A percentile compares a stretch with the other conserved stretches of the same genome.
Evolutionary conservation across 2,329 filamentous ascomycete genomes (phyloP).

Genomic region (Botrytis cinerea): DNA sequence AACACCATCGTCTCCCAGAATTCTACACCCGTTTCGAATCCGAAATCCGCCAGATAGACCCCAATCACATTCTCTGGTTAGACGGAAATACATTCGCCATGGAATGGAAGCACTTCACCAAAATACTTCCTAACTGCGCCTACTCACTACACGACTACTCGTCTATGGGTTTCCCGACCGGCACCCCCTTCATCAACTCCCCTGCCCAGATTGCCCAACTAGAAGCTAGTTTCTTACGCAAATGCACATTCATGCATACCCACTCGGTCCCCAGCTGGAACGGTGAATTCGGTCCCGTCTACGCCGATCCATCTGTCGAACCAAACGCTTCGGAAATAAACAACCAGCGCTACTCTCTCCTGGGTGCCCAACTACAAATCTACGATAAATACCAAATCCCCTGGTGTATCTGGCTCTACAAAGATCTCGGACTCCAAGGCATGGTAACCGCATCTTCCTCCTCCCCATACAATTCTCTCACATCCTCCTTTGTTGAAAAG

Average conservation of each 20-base stretch:
- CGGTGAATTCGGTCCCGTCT: conserved; percentile 53
- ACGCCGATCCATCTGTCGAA: conserved; percentile 38
- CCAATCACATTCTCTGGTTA: conserved; percentile 52
- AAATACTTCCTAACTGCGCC: conserved; percentile 50
- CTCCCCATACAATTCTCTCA: conserved; percentile 52
- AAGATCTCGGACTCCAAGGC: conserved; percentile 58
- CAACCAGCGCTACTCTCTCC: conserved; percentile 48
- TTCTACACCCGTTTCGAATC: conserved; percentile 48
- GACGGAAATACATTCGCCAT: conserved; percentile 58
- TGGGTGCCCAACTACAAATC: conserved; percentile 51
- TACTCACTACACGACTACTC: conserved; percentile 58
- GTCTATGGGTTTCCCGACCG: conserved; percentile 51
- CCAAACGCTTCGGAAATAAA: conserved; percentile 46
- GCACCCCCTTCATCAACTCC: conserved; percentile 47
- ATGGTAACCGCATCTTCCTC: conserved; percentile 51
- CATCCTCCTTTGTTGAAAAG: conserved; percentile 56
- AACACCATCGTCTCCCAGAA: conserved; percentile 43
- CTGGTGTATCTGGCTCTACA: conserved; percentile 64
- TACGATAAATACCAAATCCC: conserved; percentile 54
- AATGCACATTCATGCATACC: conserved; percentile 48
- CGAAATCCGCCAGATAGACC: conserved; percentile 46
- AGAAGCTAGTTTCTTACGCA: conserved; percentile 45
- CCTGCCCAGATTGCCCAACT: conserved; percentile 48
- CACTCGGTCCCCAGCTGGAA: conserved; percentile 51
- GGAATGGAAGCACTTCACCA: conserved; percentile 49